Base-by-base conservation (phyloP, 805 yeast species). In the Naumovozyma castellii region DNA sequence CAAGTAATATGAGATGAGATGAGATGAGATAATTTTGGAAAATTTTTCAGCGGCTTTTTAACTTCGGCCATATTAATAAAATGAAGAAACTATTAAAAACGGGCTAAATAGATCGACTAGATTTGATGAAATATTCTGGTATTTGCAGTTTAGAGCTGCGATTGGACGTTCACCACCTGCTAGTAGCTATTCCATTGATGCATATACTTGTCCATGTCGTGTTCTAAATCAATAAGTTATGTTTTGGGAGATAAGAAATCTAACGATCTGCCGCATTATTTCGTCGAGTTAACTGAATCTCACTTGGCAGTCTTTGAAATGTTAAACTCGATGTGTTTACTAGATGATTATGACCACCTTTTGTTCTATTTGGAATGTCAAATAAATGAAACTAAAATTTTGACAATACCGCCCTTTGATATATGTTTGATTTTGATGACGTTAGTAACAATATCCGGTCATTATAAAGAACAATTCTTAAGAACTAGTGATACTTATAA, bases 301-400 rank as follows among this genome's bases (percentile, higher is more conserved):
- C 43, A 41, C 25, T 36, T 57, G 31, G 28, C 37, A 6, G 49
- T 41, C 4, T 58, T 57, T 38, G 65, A 60, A 30, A 38, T 51
- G 9, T 34, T 56, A 22, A 59, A 59, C 38, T 55, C 63, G 0
- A 43, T 58, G 47, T 47, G 47, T 29, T 41, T 53, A n/a, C 35
- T 64, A 10, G 52, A 58, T 17, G 59, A 61, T 29, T 67, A 65
- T 46, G 66, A 61, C 35, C 56, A 59, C 49, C 39, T 68, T n/a
- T 37, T 70, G 2, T 44, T 57, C 5, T 57, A 57, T 32, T 40
- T 68, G 5, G 72, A 69, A 43, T 48, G 51, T 5, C 50, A 47
- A 31, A 38, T 50, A 19, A 38, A 42, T 19, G 28, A 33, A 5
- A 18, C 39, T 2, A 19, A 20, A 6, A 19, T 15, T 6, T 17